Percentiles rank a stretch among this genome's conserved stretches.
These are phyloP conservation scores for Spencermartinsiella ligniputridi DNA, from an alignment of 1,139 yeast species.

Conservation along the genomic window DNA sequence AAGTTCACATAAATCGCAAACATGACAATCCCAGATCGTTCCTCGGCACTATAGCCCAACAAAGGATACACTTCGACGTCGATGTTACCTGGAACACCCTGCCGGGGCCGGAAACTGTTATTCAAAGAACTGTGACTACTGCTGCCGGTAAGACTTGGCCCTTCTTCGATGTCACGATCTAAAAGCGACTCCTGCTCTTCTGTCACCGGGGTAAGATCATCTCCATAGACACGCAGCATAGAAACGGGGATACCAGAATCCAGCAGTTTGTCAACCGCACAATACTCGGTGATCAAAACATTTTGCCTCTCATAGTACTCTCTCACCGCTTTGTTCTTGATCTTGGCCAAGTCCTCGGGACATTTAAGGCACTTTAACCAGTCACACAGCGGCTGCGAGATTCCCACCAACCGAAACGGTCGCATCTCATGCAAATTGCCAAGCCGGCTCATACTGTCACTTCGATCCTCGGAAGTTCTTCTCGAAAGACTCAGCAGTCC, in stretches of 20 bases:
- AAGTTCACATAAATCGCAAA: conserved; percentile 66
- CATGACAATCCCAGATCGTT: conserved; percentile 43
- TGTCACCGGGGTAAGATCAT: conserved; percentile 34
- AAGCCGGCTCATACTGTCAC: conserved; percentile 16
- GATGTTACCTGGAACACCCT: conserved; percentile 56
- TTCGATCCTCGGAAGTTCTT: conserved; percentile 4
- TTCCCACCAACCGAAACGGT: conserved; percentile 56
- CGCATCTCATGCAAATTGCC: conserved; percentile 43
- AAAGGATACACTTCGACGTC: conserved; percentile 52
- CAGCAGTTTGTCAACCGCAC: conserved; percentile 59
- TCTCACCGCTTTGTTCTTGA: conserved; percentile 26
- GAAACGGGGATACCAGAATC: conserved; percentile 69
- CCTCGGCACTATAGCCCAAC: conserved; percentile 46
- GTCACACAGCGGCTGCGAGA: conserved; percentile 42
- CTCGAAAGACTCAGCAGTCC: conserved; percentile 1
- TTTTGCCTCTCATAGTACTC: conserved; percentile 45
- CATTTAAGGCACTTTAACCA: conserved; percentile 42
- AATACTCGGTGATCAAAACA: conserved; percentile 51
- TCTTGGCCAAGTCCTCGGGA: conserved; percentile 27
- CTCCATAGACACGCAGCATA: conserved; percentile 60
- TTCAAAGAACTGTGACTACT: not conserved
- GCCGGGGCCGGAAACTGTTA: conserved; percentile 13
- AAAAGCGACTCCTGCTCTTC: not conserved
- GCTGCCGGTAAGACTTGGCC: conserved; percentile 4
- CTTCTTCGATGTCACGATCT: not conserved